A percentile compares a stretch with the other conserved stretches of the same genome.
These are phyloP conservation scores for Backusella tarrabulga DNA, from an alignment of 192 early-diverging fungal genomes.

Conservation along the genomic window DNA sequence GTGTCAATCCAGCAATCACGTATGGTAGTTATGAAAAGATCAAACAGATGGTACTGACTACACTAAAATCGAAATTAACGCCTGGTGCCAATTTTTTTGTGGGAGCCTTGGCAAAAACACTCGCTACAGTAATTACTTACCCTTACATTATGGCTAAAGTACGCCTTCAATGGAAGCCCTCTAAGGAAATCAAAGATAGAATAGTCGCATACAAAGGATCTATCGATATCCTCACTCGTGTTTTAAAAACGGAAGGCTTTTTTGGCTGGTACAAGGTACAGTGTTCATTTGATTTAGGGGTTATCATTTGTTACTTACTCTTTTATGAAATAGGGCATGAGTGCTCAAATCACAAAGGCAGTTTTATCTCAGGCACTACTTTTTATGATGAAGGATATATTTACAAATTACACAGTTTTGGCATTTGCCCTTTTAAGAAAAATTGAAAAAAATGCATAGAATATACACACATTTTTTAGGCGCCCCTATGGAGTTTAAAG, in stretches of 20 bases:
- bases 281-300: not conserved
- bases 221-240: slow-evolving; percentile 82
- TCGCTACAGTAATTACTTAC: slow-evolving; percentile 85
- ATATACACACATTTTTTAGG: not conserved
- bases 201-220: slow-evolving; percentile 71
- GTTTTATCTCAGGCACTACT: slow-evolving; percentile 98
- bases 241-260: slow-evolving; percentile 77
- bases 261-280: slow-evolving; percentile 91
- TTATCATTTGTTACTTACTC: not conserved
- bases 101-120: slow-evolving; percentile 91
- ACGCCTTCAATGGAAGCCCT: slow-evolving; percentile 87
- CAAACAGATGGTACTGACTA: slow-evolving; percentile 57
- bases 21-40: slow-evolving; percentile 92
- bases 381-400: slow-evolving; percentile 94
- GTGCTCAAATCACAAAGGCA: slow-evolving; percentile 97
- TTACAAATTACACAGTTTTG: slow-evolving; percentile 70
- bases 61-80: slow-evolving; percentile 53
- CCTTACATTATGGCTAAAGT: slow-evolving; percentile 99
- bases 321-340: slow-evolving; percentile 73
- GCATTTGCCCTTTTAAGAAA: slow-evolving; percentile 51
- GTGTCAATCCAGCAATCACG: slow-evolving; percentile 95
- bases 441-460: not conserved
- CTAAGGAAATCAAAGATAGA: slow-evolving; percentile 57
- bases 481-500: too few relatives aligned
- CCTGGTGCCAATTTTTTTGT: slow-evolving; percentile 88